Evolutionary conservation across 1,284 basidiomycete species (phyloP), one percentile per base, ranked within the genome.

Genomic region (Rhodotorula sp.): DNA sequence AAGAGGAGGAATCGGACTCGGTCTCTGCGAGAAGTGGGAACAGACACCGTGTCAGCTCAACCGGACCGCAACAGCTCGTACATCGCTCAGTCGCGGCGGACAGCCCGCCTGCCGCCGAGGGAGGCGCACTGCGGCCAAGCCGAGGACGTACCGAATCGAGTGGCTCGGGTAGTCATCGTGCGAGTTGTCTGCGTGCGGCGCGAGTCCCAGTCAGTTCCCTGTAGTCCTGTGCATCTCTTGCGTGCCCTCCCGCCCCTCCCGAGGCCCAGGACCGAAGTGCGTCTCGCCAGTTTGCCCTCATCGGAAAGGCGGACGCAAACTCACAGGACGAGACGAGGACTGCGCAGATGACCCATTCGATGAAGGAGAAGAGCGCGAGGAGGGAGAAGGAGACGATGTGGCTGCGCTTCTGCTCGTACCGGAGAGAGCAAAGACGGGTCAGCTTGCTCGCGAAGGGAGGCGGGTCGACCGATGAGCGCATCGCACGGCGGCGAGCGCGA

Each of bases 1-100:
- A 76, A 76, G 53, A 76, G 66, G 40, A 76, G 65, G 72, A 73
- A 76, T 18, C 74, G 68, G 50, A 58, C 46, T 34, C 73, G 72
- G 54, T 22, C 46, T 15, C 50, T 59, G 52, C 31, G 18, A 6
- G n/a, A 7, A n/a, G 1, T 34, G 22, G 8, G n/a, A 5, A 24
- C 34, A 24, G 18, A 3, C 2, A 20, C 9, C 18, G 28, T 15
- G 5, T 44, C 40, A 44, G 40, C 40, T 44, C 40, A 18, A 44
- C 40, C 15, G 40, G 16, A 34, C 34, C 6, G 34, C 34, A 34
- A 34, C 34, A 6, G 34, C 34, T 34, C 34, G 5, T 34, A 6
- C 10, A 34, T 6, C 34, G 6, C 34, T 34, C 34, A 34, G 34
- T 10, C 5, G 34, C 34, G 10, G 34, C 34, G 34, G 34, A 9